These are phyloP conservation scores for Aspergillus puulaauensis DNA, from an alignment of 2,329 filamentous ascomycete species.

Conservation along the genomic window DNA sequence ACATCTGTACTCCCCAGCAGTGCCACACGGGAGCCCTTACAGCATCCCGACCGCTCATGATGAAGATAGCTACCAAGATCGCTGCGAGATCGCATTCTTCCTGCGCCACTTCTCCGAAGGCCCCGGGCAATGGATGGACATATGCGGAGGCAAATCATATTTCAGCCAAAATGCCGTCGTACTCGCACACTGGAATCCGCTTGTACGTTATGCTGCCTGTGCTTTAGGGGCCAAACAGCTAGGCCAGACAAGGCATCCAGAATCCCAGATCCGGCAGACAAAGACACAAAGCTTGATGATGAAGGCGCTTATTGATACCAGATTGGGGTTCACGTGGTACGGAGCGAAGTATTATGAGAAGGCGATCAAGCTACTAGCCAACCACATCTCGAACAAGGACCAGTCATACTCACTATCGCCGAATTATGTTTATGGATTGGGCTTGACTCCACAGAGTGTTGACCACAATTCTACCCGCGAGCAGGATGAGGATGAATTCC, in stretches of 20 bases:
- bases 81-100: slow-evolving; percentile 15
- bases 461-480: not conserved
- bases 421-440: not conserved
- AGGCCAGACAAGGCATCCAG: slow-evolving; percentile 15
- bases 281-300: slow-evolving; percentile 8
- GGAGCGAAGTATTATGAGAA: slow-evolving; percentile 22
- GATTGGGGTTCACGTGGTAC: slow-evolving; percentile 19
- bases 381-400: slow-evolving; percentile 11
- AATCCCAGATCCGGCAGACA: slow-evolving; percentile 4
- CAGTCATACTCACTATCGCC: slow-evolving; percentile 6
- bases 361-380: slow-evolving; percentile 17
- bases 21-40: not conserved
- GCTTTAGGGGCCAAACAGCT: slow-evolving; percentile 19
- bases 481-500: not conserved
- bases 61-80: slow-evolving; percentile 11
- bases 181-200: slow-evolving; percentile 6
- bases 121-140: slow-evolving; percentile 18
- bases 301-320: slow-evolving; percentile 6
- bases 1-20: not conserved
- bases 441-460: not conserved
- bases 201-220: slow-evolving; percentile 20
- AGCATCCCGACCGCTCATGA: not conserved
- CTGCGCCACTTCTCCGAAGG: slow-evolving; percentile 16
- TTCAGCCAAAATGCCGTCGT: slow-evolving; percentile 13
- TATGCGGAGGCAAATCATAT: slow-evolving; percentile 12